Percentiles rank a stretch among this genome's conserved stretches.
These are phyloP conservation scores for Backusella luteola DNA, from an alignment of 192 early-diverging fungal species.

Conservation along the genomic window DNA sequence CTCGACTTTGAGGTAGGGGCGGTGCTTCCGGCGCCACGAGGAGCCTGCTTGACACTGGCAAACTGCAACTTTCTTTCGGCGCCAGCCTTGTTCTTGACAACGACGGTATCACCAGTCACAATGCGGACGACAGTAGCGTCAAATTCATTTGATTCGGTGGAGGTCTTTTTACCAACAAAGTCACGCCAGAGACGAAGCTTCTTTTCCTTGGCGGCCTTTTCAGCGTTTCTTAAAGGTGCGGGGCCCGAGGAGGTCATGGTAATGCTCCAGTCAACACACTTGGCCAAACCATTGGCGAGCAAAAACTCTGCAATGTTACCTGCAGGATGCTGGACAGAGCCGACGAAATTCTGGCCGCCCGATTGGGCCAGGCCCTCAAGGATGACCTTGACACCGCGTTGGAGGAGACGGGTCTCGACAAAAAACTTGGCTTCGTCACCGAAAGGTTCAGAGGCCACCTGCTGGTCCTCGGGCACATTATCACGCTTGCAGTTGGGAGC, in stretches of 20 bases:
- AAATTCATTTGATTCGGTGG: constrained; percentile 45
- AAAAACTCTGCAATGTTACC: constrained; percentile 93
- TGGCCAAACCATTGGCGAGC: constrained; percentile 77
- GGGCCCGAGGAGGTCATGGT: constrained; percentile 76
- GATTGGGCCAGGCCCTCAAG: constrained; percentile 70
- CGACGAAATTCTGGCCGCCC: constrained; percentile 73
- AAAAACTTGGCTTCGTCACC: constrained; percentile 93
- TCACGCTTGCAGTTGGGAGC: constrained; percentile 75
- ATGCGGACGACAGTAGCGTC: constrained; percentile 51
- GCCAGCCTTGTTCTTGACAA: constrained; percentile 40
- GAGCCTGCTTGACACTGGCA: constrained; percentile 41
- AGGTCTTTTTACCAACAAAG: constrained; percentile 46
- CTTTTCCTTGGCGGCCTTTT: constrained; percentile 76
- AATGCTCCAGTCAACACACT: constrained; percentile 85
- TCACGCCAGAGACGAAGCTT: constrained; percentile 86
- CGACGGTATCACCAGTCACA: constrained; percentile 56
- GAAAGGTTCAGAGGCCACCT: constrained; percentile 73
- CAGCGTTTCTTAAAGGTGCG: constrained; percentile 71
- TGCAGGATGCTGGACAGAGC: constrained; percentile 74
- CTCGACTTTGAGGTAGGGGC: constrained; percentile 56
- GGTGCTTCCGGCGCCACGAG: constrained; percentile 26
- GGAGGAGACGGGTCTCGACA: constrained; percentile 86
- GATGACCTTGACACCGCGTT: constrained; percentile 85
- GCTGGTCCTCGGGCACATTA: constrained; percentile 61
- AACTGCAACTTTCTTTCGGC: constrained; percentile 41